A percentile compares a stretch with the other conserved stretches of the same genome.
phyloP scores from a whole-genome alignment of 306 rosid species.

The Canavalia ensiformis region DNA sequence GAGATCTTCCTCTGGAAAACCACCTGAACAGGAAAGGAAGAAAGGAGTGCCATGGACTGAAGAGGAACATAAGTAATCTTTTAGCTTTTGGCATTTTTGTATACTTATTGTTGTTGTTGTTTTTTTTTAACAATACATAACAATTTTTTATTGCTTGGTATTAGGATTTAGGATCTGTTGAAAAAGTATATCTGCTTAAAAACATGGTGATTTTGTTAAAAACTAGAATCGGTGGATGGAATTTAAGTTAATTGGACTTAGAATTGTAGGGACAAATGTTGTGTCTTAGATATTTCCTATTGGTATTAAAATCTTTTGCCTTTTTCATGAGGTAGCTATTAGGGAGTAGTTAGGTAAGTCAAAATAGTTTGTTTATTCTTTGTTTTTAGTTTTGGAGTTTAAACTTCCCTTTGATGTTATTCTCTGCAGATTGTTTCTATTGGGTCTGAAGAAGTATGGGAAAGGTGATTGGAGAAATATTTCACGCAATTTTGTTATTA shows the following conservation, averaged over 20 bases:
- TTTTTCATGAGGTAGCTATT: constrained; percentile 26
- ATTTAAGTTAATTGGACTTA: not conserved
- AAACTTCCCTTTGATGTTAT: constrained; percentile 22
- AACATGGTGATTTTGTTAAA: constrained; percentile 26
- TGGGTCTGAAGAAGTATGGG: constrained; percentile 88
- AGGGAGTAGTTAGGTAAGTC: not conserved
- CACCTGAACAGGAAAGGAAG: constrained; percentile 83
- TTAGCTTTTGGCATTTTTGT: not conserved
- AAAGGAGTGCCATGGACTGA: constrained; percentile 98
- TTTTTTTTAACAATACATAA: not conserved
- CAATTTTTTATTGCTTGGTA: not conserved
- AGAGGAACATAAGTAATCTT: constrained; percentile 88
- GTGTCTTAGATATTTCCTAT: constrained; percentile 24
- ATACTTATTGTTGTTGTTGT: constrained; percentile 16
- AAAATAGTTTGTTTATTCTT: not conserved
- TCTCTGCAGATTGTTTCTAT: constrained; percentile 72
- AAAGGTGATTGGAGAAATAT: constrained; percentile 99
- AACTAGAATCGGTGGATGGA: constrained; percentile 26
- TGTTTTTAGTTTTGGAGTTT: not conserved
- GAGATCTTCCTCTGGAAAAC: constrained; percentile 62
- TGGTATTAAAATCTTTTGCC: not conserved
- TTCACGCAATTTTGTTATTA: constrained; percentile 77
- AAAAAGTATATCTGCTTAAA: constrained; percentile 18
- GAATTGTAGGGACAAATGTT: constrained; percentile 40
- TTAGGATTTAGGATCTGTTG: constrained; percentile 1